Evolutionary conservation across 1,139 yeast species (phyloP).

Genomic region (Pichia inconspicua): DNA sequence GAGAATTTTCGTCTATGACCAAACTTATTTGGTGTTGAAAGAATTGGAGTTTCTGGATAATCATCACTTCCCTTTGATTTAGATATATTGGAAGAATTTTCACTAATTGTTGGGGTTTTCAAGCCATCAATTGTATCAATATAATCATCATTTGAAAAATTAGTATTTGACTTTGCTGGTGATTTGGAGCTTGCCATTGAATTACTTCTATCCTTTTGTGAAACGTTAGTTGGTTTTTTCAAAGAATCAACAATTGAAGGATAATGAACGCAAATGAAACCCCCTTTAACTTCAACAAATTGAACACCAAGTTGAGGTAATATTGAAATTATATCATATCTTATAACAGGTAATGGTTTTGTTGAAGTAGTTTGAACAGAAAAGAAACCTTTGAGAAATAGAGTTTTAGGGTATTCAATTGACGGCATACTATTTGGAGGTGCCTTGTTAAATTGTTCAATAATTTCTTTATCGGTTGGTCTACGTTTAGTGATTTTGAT

Average conservation of each 20-base stretch:
- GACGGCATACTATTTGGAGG: slow-evolving; percentile 83
- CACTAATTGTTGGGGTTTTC: slow-evolving; percentile 14
- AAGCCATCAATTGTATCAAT: slow-evolving; percentile 9
- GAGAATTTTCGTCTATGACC: slow-evolving; percentile 56
- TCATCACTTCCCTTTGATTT: slow-evolving; percentile 5
- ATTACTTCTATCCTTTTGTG: slow-evolving; percentile 1
- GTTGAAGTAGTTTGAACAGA: slow-evolving; percentile 94
- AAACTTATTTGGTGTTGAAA: slow-evolving; percentile 14
- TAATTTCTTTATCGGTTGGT: slow-evolving; percentile 55
- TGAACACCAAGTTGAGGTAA: slow-evolving; percentile 71
- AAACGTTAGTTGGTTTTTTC: slow-evolving; percentile 2
- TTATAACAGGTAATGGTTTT: slow-evolving; percentile 80
- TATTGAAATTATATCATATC: slow-evolving; percentile 76
- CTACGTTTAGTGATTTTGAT: slow-evolving; percentile 20
- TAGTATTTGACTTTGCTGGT: slow-evolving; percentile 4
- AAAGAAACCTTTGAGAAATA: slow-evolving; percentile 89
- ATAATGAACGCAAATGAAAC: slow-evolving; percentile 76
- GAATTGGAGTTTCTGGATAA: slow-evolving; percentile 3
- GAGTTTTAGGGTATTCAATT: slow-evolving; percentile 84
- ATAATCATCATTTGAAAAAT: slow-evolving; percentile 4
- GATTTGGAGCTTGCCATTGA: slow-evolving; percentile 8
- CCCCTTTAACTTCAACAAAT: slow-evolving; percentile 88
- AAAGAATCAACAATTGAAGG: slow-evolving; percentile 34
- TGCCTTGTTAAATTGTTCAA: slow-evolving; percentile 63
- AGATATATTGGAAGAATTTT: slow-evolving; percentile 3